phyloP scores from a whole-genome alignment of 148 eudicot genomes.

The Oxyria digyna region DNA sequence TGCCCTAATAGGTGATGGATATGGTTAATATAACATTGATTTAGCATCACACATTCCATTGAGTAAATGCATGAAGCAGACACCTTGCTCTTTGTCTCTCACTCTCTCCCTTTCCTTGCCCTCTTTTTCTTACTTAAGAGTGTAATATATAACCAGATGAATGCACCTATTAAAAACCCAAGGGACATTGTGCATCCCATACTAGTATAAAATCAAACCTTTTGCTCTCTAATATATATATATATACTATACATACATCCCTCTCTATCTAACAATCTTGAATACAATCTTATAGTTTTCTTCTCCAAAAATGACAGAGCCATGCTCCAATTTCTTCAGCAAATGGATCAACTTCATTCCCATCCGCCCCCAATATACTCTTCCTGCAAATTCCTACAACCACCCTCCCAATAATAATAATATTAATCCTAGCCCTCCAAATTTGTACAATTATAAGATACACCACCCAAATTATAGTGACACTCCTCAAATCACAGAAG shows the following conservation, averaged over 20 bases:
- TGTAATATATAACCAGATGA: background rate
- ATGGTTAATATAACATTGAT: background rate
- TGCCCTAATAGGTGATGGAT: background rate
- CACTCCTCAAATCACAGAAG: background rate
- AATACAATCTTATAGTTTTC: background rate
- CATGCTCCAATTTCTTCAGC: background rate
- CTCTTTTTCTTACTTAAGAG: background rate
- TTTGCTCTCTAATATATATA: background rate
- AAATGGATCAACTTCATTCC: constrained; percentile 3
- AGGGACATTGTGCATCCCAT: no score
- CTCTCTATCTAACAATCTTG: background rate
- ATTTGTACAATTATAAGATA: no score
- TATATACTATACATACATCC: background rate
- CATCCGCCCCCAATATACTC: background rate
- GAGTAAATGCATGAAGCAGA: background rate
- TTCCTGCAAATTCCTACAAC: background rate
- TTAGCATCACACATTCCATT: background rate
- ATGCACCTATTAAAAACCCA: background rate
- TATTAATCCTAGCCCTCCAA: background rate
- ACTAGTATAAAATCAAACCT: background rate
- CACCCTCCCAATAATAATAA: background rate
- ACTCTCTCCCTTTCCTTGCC: background rate
- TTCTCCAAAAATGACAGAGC: background rate
- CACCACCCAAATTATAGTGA: no score
- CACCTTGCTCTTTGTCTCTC: background rate